Conservation (phyloP, 805 yeast species). For the Yamadazyma ubonensis region DNA sequence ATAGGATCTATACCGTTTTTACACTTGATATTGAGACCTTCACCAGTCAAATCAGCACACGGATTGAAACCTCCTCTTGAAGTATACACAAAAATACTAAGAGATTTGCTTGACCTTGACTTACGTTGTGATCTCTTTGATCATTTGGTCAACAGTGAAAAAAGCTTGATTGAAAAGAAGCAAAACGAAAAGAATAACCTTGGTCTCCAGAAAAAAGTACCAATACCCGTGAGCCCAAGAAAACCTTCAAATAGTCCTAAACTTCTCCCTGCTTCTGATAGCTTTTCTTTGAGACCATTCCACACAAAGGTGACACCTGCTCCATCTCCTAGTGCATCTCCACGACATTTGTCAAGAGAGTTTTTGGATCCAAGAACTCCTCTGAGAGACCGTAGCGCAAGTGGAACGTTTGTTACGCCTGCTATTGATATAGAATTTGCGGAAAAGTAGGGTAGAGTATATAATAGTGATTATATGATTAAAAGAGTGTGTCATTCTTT, state of each 20-base stretch:
- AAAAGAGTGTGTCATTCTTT: too few relatives aligned
- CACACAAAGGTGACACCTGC: constrained; percentile 40
- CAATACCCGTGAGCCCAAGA: constrained; percentile 17
- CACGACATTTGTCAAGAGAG: constrained; percentile 22
- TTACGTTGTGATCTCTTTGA: constrained; percentile 22
- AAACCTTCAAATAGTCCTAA: constrained; percentile 17
- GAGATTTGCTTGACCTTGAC: constrained; percentile 27
- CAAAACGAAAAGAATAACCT: constrained; percentile 28
- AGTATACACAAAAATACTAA: constrained; percentile 24
- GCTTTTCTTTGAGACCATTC: constrained; percentile 41
- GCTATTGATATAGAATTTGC: constrained; percentile 31
- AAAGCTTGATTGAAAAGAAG: constrained; percentile 27
- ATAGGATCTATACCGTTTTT: constrained; percentile 41
- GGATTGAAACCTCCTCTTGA: constrained; percentile 42
- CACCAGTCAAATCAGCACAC: constrained; percentile 30
- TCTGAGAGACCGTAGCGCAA: constrained; percentile 15
- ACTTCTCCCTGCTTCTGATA: constrained; percentile 22
- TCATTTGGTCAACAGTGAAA: constrained; percentile 26
- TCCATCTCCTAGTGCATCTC: constrained; percentile 40
- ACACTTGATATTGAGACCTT: constrained; percentile 42
- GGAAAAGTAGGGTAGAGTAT: constrained; percentile 10
- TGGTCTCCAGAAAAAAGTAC: constrained; percentile 21
- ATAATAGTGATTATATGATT: too few relatives aligned
- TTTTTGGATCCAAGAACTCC: constrained; percentile 3
- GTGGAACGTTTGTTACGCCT: constrained; percentile 24